These are phyloP conservation scores for Phragmites australis DNA, from an alignment of 176 grass and related monocot genomes.

Conservation along the genomic window DNA sequence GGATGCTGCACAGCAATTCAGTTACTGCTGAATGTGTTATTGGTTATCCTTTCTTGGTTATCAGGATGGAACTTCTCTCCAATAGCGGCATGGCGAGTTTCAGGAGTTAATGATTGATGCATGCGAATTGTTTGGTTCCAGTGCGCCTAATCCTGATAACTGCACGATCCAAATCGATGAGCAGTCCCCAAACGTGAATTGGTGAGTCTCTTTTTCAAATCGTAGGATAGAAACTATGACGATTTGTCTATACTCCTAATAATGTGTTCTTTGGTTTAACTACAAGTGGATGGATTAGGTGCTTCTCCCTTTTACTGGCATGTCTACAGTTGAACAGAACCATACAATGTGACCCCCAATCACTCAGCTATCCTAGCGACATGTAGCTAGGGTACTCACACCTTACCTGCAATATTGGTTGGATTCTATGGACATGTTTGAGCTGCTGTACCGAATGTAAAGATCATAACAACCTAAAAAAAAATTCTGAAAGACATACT, in stretches of 20 bases:
- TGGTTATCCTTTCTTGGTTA: too few species aligned
- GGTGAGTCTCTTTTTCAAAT: neutral
- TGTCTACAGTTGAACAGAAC: conserved; percentile 22
- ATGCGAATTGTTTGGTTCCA: too few species aligned
- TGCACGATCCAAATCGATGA: conserved; percentile 2
- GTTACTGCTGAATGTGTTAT: too few species aligned
- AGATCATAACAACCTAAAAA: conserved; percentile 33
- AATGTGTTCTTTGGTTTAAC: neutral
- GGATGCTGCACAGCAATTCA: too few species aligned
- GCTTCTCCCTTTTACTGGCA: neutral
- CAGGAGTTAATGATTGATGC: conserved; percentile 15
- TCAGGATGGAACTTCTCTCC: neutral
- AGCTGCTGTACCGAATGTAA: conserved; percentile 10
- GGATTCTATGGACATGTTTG: neutral
- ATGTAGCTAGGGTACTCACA: neutral
- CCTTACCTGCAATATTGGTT: neutral
- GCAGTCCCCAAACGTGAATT: neutral
- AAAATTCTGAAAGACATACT: conserved; percentile 10
- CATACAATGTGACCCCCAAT: neutral
- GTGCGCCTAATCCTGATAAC: too few species aligned
- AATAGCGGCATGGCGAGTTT: neutral
- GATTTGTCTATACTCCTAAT: neutral
- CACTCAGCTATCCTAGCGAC: neutral
- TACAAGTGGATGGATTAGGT: neutral
- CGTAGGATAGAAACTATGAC: neutral